These are phyloP conservation scores for Choiromyces venosus DNA, from an alignment of 495 filamentous ascomycete species.

Conservation along the genomic window DNA sequence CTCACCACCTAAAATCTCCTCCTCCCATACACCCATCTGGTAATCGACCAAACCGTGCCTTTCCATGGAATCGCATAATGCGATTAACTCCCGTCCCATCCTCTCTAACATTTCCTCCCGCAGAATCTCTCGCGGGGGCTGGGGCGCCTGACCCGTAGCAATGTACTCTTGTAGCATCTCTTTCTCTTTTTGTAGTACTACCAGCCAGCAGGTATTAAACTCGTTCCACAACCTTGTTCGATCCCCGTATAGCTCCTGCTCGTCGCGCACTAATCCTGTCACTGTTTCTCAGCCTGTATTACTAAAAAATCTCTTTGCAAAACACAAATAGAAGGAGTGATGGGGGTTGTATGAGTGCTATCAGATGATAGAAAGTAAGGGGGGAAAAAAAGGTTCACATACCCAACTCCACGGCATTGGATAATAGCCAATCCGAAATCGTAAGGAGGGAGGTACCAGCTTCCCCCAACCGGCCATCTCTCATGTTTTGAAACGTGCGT, in stretches of 20 bases:
- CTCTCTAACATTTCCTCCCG: conserved; percentile 62
- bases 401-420: conserved; percentile 79
- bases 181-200: conserved; percentile 78
- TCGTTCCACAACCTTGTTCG: conserved; percentile 83
- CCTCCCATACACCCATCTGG: conserved; percentile 93
- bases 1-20: conserved; percentile 79
- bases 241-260: conserved; percentile 62
- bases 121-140: conserved; percentile 61
- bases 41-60: conserved; percentile 90
- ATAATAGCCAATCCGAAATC: conserved; percentile 79
- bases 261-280: conserved; percentile 67
- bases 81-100: conserved; percentile 75
- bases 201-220: conserved; percentile 92
- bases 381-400: conserved; percentile 46
- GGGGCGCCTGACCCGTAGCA: conserved; percentile 54
- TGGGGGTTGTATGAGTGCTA: conserved; percentile 27
- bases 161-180: conserved; percentile 61
- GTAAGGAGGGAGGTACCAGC: conserved; percentile 67
- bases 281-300: conserved; percentile 41
- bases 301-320: conserved; percentile 42
- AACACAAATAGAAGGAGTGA: conserved; percentile 27
- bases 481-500: conserved; percentile 68
- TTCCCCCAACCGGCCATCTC: conserved; percentile 64
- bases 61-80: conserved; percentile 79
- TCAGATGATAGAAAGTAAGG: conserved; percentile 20